Conservation (phyloP, 164 flowering plant species). For the Vitis labrusca region DNA sequence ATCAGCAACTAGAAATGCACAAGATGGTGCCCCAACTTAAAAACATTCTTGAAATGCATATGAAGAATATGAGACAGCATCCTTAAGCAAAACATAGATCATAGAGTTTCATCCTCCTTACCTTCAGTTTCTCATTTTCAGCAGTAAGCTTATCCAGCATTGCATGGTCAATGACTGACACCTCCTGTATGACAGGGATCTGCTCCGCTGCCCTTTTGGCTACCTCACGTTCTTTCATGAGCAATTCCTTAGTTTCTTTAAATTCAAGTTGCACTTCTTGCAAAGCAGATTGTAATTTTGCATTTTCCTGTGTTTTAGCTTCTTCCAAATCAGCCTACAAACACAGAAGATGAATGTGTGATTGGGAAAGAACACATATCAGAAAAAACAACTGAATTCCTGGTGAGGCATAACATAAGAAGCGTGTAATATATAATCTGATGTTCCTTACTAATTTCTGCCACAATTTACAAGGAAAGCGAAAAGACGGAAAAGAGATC, state of each 20-base stretch:
- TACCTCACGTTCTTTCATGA: conserved; percentile 72
- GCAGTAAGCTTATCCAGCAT: conserved; percentile 59
- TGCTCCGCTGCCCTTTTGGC: conserved; percentile 46
- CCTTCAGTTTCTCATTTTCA: conserved; percentile 92
- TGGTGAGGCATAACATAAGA: background rate
- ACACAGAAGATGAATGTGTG: background rate
- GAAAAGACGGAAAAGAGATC: background rate
- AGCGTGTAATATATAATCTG: background rate
- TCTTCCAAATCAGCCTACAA: conserved; percentile 86
- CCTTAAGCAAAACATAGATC: background rate
- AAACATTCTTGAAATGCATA: background rate
- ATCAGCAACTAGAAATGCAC: background rate
- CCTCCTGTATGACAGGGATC: conserved; percentile 65
- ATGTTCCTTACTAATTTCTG: background rate
- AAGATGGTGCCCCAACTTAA: background rate
- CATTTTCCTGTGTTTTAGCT: conserved; percentile 84
- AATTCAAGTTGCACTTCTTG: conserved; percentile 75
- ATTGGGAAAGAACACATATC: background rate
- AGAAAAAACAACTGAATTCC: background rate
- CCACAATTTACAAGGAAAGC: background rate
- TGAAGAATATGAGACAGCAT: background rate
- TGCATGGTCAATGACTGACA: conserved; percentile 67
- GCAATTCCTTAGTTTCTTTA: conserved; percentile 70
- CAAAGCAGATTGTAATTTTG: conserved; percentile 74
- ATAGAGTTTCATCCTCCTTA: conserved; percentile 15